phyloP scores from a whole-genome alignment of 1,284 basidiomycete genomes.

The Sanghuangporus weigelae region DNA sequence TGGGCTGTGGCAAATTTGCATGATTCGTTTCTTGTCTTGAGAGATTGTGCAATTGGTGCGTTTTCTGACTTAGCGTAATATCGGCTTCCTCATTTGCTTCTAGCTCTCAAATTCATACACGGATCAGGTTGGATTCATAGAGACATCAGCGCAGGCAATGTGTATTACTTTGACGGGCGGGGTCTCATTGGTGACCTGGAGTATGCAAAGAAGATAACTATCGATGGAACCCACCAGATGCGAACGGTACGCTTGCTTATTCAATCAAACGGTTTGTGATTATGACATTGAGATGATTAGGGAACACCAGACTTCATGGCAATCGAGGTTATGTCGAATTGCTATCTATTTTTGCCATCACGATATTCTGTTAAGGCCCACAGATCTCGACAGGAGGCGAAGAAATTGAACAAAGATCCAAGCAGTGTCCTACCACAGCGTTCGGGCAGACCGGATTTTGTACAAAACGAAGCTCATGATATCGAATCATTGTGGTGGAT shows the following conservation, averaged over 20 bases:
- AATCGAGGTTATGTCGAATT: background rate
- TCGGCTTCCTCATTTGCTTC: background rate
- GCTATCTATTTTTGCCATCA: background rate
- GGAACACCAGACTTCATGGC: background rate
- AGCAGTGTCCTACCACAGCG: background rate
- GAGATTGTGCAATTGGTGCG: background rate
- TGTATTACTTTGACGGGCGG: background rate
- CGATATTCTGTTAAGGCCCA: background rate
- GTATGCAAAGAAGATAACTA: constrained; percentile 6
- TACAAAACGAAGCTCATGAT: background rate
- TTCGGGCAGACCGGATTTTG: background rate
- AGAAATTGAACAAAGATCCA: background rate
- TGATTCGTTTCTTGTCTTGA: background rate
- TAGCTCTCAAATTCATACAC: background rate
- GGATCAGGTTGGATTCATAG: background rate
- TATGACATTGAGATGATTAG: background rate
- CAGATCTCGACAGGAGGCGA: background rate
- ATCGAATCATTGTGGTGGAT: background rate
- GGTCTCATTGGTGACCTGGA: constrained; percentile 10
- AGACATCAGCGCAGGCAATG: background rate
- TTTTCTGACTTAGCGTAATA: background rate
- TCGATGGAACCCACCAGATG: background rate
- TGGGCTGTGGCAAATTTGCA: background rate
- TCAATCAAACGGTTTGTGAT: background rate
- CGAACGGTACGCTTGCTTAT: background rate